These are phyloP conservation scores for Wickerhamomyces strasburgensis DNA, from an alignment of 805 yeast genomes.

Conservation along the genomic window DNA sequence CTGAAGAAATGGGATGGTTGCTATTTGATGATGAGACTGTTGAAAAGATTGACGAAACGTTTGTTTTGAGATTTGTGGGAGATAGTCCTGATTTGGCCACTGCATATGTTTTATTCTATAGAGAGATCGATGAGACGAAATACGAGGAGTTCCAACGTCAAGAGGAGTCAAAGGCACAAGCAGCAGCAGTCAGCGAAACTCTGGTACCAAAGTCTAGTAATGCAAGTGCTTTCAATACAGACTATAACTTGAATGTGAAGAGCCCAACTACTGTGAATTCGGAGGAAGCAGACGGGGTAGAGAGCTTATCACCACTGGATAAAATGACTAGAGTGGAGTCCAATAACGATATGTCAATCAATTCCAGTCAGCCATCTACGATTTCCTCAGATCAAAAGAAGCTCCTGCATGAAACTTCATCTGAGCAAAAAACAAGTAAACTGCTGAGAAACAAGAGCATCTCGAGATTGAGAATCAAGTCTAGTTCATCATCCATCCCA, in stretches of 20 bases:
- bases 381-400: slow-evolving; percentile 12
- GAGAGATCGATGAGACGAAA: slow-evolving; percentile 51
- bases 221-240: slow-evolving; percentile 10
- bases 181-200: background rate
- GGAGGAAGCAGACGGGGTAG: slow-evolving; percentile 8
- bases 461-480: background rate
- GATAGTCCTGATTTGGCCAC: slow-evolving; percentile 84
- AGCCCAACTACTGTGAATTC: slow-evolving; percentile 3
- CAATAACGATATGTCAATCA: slow-evolving; percentile 13
- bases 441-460: too few species aligned
- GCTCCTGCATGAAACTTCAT: background rate
- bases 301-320: slow-evolving; percentile 19
- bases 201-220: too few species aligned
- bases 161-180: background rate
- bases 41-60: slow-evolving; percentile 77
- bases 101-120: slow-evolving; percentile 85
- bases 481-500: background rate
- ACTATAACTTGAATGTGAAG: slow-evolving; percentile 12
- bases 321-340: slow-evolving; percentile 12
- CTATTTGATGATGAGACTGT: slow-evolving; percentile 94
- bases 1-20: slow-evolving; percentile 78
- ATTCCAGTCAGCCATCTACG: slow-evolving; percentile 17
- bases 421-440: background rate
- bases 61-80: slow-evolving; percentile 83
- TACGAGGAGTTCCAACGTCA: too few species aligned